Evolutionary conservation across 768 basidiomycete genomes (phyloP).

Genomic region (Mycena leptocephala): DNA sequence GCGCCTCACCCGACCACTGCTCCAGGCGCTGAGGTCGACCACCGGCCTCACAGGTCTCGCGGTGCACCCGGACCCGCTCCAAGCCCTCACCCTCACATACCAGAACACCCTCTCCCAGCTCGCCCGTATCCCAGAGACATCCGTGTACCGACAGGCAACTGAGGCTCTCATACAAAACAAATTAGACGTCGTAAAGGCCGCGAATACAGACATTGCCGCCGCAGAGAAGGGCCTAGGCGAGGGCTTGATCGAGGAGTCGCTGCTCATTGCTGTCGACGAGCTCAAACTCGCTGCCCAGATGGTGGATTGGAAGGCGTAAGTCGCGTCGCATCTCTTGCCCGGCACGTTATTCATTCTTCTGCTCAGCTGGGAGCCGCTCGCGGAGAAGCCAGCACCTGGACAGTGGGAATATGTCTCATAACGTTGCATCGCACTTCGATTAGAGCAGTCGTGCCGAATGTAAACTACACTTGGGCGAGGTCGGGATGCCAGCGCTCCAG

Average conservation of each 20-base stretch:
- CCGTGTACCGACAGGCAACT: conserved; percentile 91
- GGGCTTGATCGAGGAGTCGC: conserved; percentile 90
- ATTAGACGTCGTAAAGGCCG: conserved; percentile 79
- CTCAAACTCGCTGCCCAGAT: conserved; percentile 84
- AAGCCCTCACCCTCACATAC: conserved; percentile 83
- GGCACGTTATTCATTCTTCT: conserved; percentile 22
- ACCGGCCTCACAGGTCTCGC: conserved; percentile 90
- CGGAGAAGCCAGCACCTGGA: conserved; percentile 83
- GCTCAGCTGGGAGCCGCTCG: conserved; percentile 90
- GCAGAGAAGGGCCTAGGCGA: conserved; percentile 87
- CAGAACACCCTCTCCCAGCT: conserved; percentile 82
- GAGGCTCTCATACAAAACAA: conserved; percentile 90
- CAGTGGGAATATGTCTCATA: conserved; percentile 89
- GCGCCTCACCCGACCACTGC: conserved; percentile 81
- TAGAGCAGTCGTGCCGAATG: background rate
- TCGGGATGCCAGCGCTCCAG: no score
- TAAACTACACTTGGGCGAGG: background rate
- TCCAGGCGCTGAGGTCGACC: conserved; percentile 80
- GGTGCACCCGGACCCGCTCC: conserved; percentile 90
- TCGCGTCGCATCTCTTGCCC: conserved; percentile 42
- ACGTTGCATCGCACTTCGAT: conserved; percentile 13
- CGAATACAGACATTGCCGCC: conserved; percentile 74
- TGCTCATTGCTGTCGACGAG: conserved; percentile 90
- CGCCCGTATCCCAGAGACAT: conserved; percentile 80
- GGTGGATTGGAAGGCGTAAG: conserved; percentile 97